phyloP scores from a whole-genome alignment of 352 stramenopile species.

The Nothophytophthora sp. region DNA sequence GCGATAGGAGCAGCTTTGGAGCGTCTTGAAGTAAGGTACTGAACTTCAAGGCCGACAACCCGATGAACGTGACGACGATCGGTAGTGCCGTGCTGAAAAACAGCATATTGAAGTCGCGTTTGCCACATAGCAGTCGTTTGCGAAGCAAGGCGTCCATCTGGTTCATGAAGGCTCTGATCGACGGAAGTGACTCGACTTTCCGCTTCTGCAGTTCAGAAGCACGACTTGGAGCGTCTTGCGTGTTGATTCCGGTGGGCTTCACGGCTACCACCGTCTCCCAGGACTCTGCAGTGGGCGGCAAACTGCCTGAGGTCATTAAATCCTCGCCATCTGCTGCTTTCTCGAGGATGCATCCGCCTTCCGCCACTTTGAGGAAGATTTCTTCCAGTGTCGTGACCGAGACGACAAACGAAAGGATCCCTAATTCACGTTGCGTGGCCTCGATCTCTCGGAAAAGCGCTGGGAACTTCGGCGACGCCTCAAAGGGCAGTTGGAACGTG shows the following conservation, averaged over 20 bases:
- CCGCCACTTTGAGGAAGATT: slow-evolving; percentile 90
- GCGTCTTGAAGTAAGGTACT: slow-evolving; percentile 56
- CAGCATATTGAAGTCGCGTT: slow-evolving; percentile 66
- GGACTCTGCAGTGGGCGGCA: neutral
- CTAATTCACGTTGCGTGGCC: slow-evolving; percentile 21
- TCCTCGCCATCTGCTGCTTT: neutral
- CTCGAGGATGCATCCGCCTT: slow-evolving; percentile 21
- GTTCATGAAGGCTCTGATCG: slow-evolving; percentile 6
- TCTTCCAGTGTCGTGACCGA: slow-evolving; percentile 89
- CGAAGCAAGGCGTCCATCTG: slow-evolving; percentile 61
- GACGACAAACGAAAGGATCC: slow-evolving; percentile 66
- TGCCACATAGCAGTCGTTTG: slow-evolving; percentile 57
- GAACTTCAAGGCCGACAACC: slow-evolving; percentile 56
- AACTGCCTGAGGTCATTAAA: neutral
- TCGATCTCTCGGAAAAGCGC: slow-evolving; percentile 81
- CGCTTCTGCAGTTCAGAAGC: neutral
- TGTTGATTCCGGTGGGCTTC: slow-evolving; percentile 2
- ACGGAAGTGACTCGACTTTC: neutral
- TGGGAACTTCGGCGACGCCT: slow-evolving; percentile 56
- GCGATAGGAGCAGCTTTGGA: slow-evolving; percentile 40
- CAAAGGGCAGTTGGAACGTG: slow-evolving; percentile 72
- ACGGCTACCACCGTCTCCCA: slow-evolving; percentile 8
- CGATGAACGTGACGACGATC: slow-evolving; percentile 64
- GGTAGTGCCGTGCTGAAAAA: slow-evolving; percentile 78
- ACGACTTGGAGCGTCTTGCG: neutral